These are phyloP conservation scores for Coemansia erecta DNA, from an alignment of 192 early-diverging fungal species.

Conservation along the genomic window DNA sequence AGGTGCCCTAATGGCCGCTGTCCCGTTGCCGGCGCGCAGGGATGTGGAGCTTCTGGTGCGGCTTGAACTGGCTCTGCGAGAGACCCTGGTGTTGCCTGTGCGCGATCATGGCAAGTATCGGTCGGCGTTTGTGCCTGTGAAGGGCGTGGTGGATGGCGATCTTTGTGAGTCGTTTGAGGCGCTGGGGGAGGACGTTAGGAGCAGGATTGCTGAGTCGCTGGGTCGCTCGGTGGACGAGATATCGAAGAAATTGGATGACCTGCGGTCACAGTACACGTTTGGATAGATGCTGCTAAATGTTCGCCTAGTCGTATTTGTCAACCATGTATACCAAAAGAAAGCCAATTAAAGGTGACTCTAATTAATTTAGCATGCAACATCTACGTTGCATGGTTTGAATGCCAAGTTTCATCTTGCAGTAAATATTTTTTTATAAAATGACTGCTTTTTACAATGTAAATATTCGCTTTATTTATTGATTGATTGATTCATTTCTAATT, in stretches of 20 bases:
- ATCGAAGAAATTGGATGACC: constrained; percentile 48
- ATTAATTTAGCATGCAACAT: no score
- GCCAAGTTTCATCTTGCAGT: no score
- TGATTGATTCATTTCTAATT: no score
- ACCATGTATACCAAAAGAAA: no score
- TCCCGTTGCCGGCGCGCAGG: constrained; percentile 84
- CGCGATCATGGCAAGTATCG: constrained; percentile 88
- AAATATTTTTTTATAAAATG: no score
- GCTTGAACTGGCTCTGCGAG: constrained; percentile 87
- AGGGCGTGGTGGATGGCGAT: constrained; percentile 81
- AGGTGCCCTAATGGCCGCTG: constrained; percentile 78
- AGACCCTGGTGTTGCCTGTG: constrained; percentile 69
- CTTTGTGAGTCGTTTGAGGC: constrained; percentile 78
- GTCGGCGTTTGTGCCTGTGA: constrained; percentile 76
- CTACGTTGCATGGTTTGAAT: no score
- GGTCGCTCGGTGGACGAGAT: constrained; percentile 84
- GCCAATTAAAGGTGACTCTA: no score
- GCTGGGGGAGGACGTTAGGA: constrained; percentile 10
- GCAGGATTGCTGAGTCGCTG: constrained; percentile 78
- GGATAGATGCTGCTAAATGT: no score
- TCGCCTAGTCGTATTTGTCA: no score
- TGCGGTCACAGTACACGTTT: no score
- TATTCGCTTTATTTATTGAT: no score
- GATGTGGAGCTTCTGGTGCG: constrained; percentile 92
- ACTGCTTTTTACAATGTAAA: no score